These are phyloP conservation scores for Lachnellula subtilissima DNA, from an alignment of 2,329 filamentous ascomycete species.

Conservation along the genomic window DNA sequence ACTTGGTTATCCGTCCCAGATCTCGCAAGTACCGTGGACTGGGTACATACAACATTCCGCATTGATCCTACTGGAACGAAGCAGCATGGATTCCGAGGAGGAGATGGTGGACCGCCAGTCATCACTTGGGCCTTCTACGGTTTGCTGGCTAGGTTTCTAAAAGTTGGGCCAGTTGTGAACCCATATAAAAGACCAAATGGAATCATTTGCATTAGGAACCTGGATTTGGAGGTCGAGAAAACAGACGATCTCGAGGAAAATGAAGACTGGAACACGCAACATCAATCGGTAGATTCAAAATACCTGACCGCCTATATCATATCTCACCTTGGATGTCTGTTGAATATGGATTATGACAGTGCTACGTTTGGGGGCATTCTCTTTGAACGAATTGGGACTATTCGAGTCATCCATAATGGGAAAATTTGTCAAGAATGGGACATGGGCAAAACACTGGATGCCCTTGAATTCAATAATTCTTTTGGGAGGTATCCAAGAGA, in stretches of 20 bases:
- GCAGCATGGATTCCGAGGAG: neutral
- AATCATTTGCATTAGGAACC: neutral
- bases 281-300: no score
- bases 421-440: neutral
- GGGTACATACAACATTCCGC: neutral
- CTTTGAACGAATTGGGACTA: neutral
- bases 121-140: neutral
- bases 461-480: neutral
- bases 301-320: neutral
- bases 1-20: conserved; percentile 1
- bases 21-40: neutral
- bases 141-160: neutral
- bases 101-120: neutral
- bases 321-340: neutral
- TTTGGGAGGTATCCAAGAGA: neutral
- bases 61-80: neutral
- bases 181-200: neutral
- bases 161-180: neutral
- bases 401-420: neutral
- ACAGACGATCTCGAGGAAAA: neutral
- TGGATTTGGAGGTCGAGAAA: neutral
- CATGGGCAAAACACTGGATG: neutral
- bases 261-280: no score
- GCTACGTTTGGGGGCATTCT: neutral
- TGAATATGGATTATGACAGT: neutral